A percentile compares a stretch with the other conserved stretches of the same genome.
Conservation (phyloP, 345 rosid species). For the Salix udensis region DNA sequence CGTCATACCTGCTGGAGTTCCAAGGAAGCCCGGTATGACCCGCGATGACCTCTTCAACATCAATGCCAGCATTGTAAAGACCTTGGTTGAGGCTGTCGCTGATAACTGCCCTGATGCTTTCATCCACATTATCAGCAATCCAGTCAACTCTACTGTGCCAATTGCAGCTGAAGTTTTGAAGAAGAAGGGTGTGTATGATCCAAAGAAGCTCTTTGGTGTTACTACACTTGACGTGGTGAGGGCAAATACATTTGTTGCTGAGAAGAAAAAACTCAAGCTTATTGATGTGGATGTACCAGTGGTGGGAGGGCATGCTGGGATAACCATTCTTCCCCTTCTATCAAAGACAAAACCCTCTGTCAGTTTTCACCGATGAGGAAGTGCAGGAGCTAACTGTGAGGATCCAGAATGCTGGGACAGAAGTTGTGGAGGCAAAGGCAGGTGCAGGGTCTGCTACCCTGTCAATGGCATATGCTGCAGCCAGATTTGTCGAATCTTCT, state of each 20-base stretch:
- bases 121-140: conserved; percentile 90
- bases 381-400: conserved; percentile 65
- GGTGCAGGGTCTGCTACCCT: conserved; percentile 97
- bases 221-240: conserved; percentile 88
- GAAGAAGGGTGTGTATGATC: conserved; percentile 81
- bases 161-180: conserved; percentile 88
- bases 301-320: conserved; percentile 94
- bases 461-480: conserved; percentile 97
- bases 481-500: conserved; percentile 93
- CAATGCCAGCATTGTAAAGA: conserved; percentile 80
- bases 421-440: conserved; percentile 95
- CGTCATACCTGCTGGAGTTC: conserved; percentile 90
- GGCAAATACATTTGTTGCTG: conserved; percentile 88
- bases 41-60: conserved; percentile 94
- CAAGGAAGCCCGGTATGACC: conserved; percentile 95
- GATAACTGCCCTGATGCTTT: conserved; percentile 87
- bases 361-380: conserved; percentile 70
- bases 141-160: conserved; percentile 86
- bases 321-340: conserved; percentile 80
- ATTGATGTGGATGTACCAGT: conserved; percentile 92
- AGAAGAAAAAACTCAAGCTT: conserved; percentile 80
- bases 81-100: conserved; percentile 77
- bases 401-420: conserved; percentile 93
- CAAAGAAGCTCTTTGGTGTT: conserved; percentile 92
- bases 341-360: conserved; percentile 76